phyloP scores from a whole-genome alignment of 2,329 filamentous ascomycete species.

The Tolypocladium pustulatum region DNA sequence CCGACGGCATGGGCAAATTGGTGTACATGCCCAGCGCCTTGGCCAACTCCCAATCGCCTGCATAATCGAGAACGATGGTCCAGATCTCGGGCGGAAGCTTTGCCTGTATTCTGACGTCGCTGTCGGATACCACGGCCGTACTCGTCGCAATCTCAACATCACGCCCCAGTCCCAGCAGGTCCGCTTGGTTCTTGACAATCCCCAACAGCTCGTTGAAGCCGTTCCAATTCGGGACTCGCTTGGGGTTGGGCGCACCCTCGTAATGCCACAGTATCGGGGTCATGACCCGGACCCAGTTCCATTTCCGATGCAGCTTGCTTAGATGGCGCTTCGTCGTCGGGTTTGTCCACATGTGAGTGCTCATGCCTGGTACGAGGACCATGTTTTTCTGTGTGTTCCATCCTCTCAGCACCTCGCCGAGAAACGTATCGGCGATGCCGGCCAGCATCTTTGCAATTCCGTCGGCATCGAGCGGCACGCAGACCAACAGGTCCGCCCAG shows the following conservation, averaged over 20 bases:
- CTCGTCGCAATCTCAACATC: conserved; percentile 50
- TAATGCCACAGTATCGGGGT: conserved; percentile 77
- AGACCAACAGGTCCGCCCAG: conserved; percentile 80
- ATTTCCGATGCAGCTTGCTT: conserved; percentile 70
- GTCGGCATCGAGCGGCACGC: conserved; percentile 77
- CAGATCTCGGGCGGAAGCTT: conserved; percentile 76
- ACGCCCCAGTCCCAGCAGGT: conserved; percentile 62
- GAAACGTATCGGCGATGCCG: conserved; percentile 69
- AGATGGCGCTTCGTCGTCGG: conserved; percentile 82
- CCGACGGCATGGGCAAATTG: conserved; percentile 57
- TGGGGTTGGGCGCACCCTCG: conserved; percentile 38
- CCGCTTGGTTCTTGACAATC: conserved; percentile 67
- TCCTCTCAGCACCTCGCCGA: conserved; percentile 70
- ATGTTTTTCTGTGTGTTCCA: conserved; percentile 85
- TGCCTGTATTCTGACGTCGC: conserved; percentile 22
- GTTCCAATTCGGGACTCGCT: conserved; percentile 49
- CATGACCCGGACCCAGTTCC: conserved; percentile 78
- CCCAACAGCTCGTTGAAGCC: conserved; percentile 62
- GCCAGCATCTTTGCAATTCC: conserved; percentile 80
- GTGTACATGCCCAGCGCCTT: conserved; percentile 73
- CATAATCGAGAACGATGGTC: conserved; percentile 75
- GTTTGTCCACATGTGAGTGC: conserved; percentile 79
- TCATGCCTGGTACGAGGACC: conserved; percentile 81
- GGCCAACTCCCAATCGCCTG: conserved; percentile 85
- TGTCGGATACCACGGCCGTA: conserved; percentile 22